Conservation (phyloP, 768 basidiomycete species). For the Boletus speciosus region DNA sequence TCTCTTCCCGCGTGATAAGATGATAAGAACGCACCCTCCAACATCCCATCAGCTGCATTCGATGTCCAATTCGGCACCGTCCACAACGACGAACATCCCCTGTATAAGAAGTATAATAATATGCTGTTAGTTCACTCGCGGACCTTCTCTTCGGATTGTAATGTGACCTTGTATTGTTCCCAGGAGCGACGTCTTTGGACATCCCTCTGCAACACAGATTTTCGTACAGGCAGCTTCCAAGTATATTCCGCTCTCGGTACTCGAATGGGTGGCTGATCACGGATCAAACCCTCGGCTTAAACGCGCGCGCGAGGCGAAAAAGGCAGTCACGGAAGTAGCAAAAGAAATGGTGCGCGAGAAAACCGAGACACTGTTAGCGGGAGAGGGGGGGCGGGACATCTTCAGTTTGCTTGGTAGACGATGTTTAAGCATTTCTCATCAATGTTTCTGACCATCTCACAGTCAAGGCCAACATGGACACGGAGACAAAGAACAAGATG, state of each 20-base stretch:
- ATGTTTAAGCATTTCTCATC: background rate
- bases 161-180: constrained; percentile 15
- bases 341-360: constrained; percentile 20
- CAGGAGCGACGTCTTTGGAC: constrained; percentile 16
- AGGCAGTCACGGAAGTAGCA: constrained; percentile 6
- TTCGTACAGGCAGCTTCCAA: constrained; percentile 13
- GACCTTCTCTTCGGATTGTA: constrained; percentile 1
- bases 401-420: constrained; percentile 38
- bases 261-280: constrained; percentile 35
- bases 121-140: constrained; percentile 7
- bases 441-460: background rate
- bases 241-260: constrained; percentile 16
- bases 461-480: constrained; percentile 31
- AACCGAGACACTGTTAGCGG: constrained; percentile 5
- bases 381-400: constrained; percentile 17
- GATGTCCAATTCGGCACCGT: constrained; percentile 42
- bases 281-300: constrained; percentile 18
- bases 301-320: constrained; percentile 15
- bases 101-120: constrained; percentile 10
- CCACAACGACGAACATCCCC: constrained; percentile 8
- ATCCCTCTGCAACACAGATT: constrained; percentile 15
- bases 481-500: constrained; percentile 23
- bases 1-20: background rate
- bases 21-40: background rate
- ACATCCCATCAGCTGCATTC: constrained; percentile 38